Evolutionary conservation across 371 early-diverging fungal species (phyloP).

Genomic region (Saksenaea oblongispora): DNA sequence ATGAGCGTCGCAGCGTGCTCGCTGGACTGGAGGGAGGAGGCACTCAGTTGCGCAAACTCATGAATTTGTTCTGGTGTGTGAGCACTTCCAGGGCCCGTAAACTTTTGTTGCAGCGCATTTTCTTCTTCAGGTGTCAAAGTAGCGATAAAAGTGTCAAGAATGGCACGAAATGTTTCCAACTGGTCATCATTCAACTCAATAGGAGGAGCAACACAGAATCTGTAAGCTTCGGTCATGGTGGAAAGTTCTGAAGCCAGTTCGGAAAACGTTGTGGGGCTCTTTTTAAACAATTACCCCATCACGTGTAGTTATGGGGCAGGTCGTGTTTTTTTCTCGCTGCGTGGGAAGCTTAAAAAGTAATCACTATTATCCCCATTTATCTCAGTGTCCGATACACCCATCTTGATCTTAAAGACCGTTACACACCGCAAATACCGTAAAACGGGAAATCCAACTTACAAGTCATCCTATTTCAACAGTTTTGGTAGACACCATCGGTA

Average conservation of each 20-base stretch:
- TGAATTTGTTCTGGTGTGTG: conserved; percentile 11
- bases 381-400: not conserved
- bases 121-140: conserved; percentile 35
- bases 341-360: not conserved
- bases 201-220: not conserved
- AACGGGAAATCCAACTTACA: no score
- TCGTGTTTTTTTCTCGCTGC: not conserved
- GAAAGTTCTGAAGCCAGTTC: not conserved
- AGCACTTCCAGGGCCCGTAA: conserved; percentile 5
- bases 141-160: conserved; percentile 51
- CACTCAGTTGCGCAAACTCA: conserved; percentile 9
- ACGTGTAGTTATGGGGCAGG: not conserved
- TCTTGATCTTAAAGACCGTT: not conserved
- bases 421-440: not conserved
- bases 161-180: conserved; percentile 36
- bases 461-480: no score
- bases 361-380: not conserved
- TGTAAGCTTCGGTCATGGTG: not conserved
- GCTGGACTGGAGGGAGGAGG: conserved; percentile 13
- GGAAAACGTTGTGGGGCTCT: not conserved
- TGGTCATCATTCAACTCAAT: conserved; percentile 37
- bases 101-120: conserved; percentile 25
- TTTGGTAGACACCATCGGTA: no score
- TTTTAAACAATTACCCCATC: not conserved
- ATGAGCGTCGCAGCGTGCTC: conserved; percentile 18